Evolutionary conservation across 495 filamentous ascomycete species (phyloP), one percentile per base, ranked within the genome.

Genomic region (Penicillium bovifimosum): DNA sequence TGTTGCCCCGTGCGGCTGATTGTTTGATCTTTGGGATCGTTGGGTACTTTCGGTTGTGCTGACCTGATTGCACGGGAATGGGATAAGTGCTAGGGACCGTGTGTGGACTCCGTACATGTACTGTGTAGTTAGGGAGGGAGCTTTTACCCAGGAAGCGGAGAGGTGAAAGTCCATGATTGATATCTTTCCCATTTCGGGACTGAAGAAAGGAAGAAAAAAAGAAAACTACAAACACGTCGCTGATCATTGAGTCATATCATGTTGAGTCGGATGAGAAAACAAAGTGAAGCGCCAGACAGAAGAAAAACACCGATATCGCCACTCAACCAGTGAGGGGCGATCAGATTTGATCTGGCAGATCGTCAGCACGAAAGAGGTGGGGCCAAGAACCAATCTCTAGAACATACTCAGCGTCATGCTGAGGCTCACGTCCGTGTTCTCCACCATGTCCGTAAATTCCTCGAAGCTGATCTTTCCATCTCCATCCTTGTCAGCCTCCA

Each of bases 391-490:
- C 41, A 13, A 32, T 41, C 31, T 31, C 9, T 31, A 53, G 11
- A 45, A 80, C 86, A 68, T 78, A 91, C 89, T 89, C 76, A 96
- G 76, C 53, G 91, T 97, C 93, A 98, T 96, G 72, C 91, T 96
- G 86, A 96, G 86, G 65, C 86, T 91, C 49, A 98, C 85, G 72
- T 98, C 93, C 27, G 93, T 98, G 67, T 86, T 95, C 79, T 96
- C 91, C 41, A 98, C 95, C 95, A 98, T 96, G 72, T 91, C 87
- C 43, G 82, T 89, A 72, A 99, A 99, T 78, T 99, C 93, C 76
- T 96, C 91, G 62, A 99, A 99, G 75, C 88, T 95, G 75, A 99
- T 97, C 79, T 95, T 95, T 58, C 93, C 93, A 72, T 99, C 93
- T 36, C 82, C 80, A 70, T 99, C 95, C 62, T 87, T 80, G 70